These are phyloP conservation scores for Pistacia atlantica DNA, from an alignment of 345 rosid genomes.

Conservation along the genomic window DNA sequence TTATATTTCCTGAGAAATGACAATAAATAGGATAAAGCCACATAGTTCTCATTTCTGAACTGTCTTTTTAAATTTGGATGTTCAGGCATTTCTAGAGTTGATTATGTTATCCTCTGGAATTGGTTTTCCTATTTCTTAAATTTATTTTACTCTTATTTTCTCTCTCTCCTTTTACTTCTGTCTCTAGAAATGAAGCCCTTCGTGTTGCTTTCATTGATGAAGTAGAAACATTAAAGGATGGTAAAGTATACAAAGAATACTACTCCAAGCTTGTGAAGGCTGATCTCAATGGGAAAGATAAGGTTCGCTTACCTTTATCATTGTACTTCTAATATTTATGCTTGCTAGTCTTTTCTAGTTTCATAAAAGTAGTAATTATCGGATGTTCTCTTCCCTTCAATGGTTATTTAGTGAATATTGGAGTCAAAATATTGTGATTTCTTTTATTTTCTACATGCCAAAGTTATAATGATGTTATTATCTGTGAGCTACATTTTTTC, in stretches of 20 bases:
- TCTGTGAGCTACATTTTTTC: background rate
- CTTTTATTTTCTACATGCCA: too few relatives aligned
- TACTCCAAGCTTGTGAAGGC: conserved; percentile 96
- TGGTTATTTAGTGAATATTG: background rate
- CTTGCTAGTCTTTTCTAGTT: background rate
- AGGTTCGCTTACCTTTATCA: conserved; percentile 43
- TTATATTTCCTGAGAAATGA: background rate
- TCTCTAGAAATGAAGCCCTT: conserved; percentile 91
- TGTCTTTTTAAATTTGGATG: background rate
- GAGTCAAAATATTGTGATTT: background rate
- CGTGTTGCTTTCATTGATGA: conserved; percentile 95
- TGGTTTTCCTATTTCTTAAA: background rate
- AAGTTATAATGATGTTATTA: too few relatives aligned
- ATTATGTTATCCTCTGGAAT: background rate
- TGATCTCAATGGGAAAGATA: conserved; percentile 94
- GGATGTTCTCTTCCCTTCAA: background rate
- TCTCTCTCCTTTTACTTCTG: conserved; percentile 20
- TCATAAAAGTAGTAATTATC: background rate
- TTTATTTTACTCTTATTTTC: conserved; percentile 11
- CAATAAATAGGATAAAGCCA: background rate
- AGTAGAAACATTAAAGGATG: conserved; percentile 80
- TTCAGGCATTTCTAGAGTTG: background rate
- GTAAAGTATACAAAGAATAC: conserved; percentile 70
- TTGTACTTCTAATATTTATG: conserved; percentile 3
- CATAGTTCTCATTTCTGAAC: background rate